These are phyloP conservation scores for Monilinia laxa DNA, from an alignment of 2,329 filamentous ascomycete species.

Conservation along the genomic window DNA sequence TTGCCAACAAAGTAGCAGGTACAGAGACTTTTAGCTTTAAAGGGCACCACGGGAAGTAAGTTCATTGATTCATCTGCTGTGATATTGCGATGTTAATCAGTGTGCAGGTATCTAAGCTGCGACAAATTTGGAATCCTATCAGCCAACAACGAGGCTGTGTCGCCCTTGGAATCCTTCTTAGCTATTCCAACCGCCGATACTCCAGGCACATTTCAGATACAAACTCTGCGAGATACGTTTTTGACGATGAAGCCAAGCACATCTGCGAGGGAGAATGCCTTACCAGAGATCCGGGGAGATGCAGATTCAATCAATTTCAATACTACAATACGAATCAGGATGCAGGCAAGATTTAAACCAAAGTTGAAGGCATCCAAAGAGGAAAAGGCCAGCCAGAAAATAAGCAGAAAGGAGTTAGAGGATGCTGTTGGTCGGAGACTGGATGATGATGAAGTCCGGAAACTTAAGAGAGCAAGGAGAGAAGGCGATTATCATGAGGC, in stretches of 20 bases:
- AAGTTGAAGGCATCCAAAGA: constrained; percentile 75
- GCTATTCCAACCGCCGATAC: constrained; percentile 63
- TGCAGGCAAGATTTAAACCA: constrained; percentile 95
- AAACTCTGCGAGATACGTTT: constrained; percentile 71
- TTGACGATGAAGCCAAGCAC: constrained; percentile 59
- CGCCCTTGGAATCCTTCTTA: constrained; percentile 77
- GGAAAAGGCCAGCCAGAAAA: constrained; percentile 79
- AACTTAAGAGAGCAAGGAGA: constrained; percentile 75
- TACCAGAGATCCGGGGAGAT: constrained; percentile 73
- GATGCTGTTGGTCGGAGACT: constrained; percentile 72
- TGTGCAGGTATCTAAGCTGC: constrained; percentile 72
- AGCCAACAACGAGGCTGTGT: constrained; percentile 78
- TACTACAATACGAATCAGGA: constrained; percentile 77
- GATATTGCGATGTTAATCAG: constrained; percentile 6
- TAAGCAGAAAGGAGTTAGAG: constrained; percentile 83
- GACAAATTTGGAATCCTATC: constrained; percentile 78
- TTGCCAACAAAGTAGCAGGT: constrained; percentile 79
- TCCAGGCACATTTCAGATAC: constrained; percentile 70
- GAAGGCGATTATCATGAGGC: constrained; percentile 90
- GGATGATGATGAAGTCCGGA: constrained; percentile 82
- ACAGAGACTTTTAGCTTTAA: constrained; percentile 84
- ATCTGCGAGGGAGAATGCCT: constrained; percentile 47
- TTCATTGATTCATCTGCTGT: constrained; percentile 22
- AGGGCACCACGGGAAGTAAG: constrained; percentile 79
- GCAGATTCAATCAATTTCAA: constrained; percentile 64